Evolutionary conservation across 495 filamentous ascomycete species (phyloP).

Genomic region (Hypoxylon intermedium): DNA sequence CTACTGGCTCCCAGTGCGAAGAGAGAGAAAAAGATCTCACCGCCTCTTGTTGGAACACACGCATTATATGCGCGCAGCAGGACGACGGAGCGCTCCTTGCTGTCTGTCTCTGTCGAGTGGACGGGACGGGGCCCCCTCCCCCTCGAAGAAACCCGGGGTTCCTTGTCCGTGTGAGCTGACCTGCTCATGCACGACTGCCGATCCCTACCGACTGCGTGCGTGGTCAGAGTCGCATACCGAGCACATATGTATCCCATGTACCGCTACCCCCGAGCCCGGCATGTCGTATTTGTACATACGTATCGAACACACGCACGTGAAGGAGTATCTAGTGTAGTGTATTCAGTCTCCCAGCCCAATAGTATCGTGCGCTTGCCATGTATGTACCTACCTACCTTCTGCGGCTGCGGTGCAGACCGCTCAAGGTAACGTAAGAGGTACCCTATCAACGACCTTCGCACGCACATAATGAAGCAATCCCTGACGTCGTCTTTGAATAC

Average conservation of each 20-base stretch:
- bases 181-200: constrained; percentile 40
- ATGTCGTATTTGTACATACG: not conserved
- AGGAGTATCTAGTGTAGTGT: constrained; percentile 13
- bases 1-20: constrained; percentile 14
- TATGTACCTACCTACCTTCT: not conserved
- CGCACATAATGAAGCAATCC: constrained; percentile 1
- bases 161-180: constrained; percentile 36
- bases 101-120: constrained; percentile 17
- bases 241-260: not conserved
- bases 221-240: constrained; percentile 38
- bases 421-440: constrained; percentile 22
- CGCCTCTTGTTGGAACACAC: constrained; percentile 28
- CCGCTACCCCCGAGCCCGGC: constrained; percentile 4
- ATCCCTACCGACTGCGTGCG: constrained; percentile 38
- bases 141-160: constrained; percentile 35
- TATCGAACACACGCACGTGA: constrained; percentile 32
- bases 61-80: constrained; percentile 16
- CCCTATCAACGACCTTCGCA: constrained; percentile 17
- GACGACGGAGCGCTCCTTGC: constrained; percentile 8
- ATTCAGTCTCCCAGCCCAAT: no score
- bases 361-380: not conserved
- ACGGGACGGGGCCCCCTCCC: constrained; percentile 20
- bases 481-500: not conserved
- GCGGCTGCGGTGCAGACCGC: constrained; percentile 9
- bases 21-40: constrained; percentile 18